These are phyloP conservation scores for Candida taoyuanica DNA, from an alignment of 805 yeast genomes.

Conservation along the genomic window DNA sequence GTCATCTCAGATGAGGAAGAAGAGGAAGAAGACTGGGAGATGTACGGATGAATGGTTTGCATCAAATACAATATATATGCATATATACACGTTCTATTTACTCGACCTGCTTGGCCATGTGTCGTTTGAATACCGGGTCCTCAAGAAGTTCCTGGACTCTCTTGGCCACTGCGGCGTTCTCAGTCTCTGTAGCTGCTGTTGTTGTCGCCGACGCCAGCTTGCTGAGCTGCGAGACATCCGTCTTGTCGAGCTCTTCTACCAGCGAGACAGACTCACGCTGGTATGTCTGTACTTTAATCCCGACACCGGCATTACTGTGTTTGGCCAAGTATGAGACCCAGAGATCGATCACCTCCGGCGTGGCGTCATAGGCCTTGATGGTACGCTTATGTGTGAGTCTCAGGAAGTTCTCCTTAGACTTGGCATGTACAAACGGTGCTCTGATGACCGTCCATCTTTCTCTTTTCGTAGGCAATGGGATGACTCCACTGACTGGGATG, in stretches of 20 bases:
- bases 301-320: slow-evolving; percentile 75
- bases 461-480: slow-evolving; percentile 61
- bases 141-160: slow-evolving; percentile 68
- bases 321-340: slow-evolving; percentile 76
- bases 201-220: slow-evolving; percentile 7
- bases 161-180: slow-evolving; percentile 23
- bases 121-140: slow-evolving; percentile 65
- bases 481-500: slow-evolving; percentile 76
- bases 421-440: slow-evolving; percentile 92
- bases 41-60: slow-evolving; percentile 70
- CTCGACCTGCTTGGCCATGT: slow-evolving; percentile 24
- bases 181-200: slow-evolving; percentile 3
- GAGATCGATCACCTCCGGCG: slow-evolving; percentile 77
- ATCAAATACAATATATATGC: neutral
- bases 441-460: slow-evolving; percentile 92
- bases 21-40: slow-evolving; percentile 69
- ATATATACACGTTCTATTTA: neutral
- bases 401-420: slow-evolving; percentile 90
- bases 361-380: slow-evolving; percentile 76
- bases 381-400: slow-evolving; percentile 77
- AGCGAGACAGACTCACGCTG: slow-evolving; percentile 46
- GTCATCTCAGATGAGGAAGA: slow-evolving; percentile 33
- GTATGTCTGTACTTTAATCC: slow-evolving; percentile 69
- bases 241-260: slow-evolving; percentile 34
- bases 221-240: slow-evolving; percentile 9